phyloP scores from a whole-genome alignment of 306 rosid genomes.

The Cyclanthera cordifolia region DNA sequence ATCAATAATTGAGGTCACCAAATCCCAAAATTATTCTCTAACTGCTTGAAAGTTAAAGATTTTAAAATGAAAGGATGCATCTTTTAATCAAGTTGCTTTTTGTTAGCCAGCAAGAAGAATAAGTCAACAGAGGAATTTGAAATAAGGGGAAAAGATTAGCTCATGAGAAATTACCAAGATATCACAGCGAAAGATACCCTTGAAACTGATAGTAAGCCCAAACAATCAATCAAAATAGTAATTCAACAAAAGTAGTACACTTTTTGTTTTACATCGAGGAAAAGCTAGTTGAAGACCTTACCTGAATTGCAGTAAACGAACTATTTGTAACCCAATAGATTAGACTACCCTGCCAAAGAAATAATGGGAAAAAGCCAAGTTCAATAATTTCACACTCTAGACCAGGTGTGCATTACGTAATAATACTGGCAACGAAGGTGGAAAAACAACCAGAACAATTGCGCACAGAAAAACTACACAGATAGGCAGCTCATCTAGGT shows the following conservation, averaged over 20 bases:
- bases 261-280: neutral
- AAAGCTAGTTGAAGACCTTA: conserved; percentile 18
- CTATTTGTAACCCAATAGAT: conserved; percentile 81
- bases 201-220: neutral
- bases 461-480: neutral
- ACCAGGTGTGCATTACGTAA: neutral
- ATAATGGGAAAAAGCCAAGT: neutral
- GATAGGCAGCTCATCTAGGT: neutral
- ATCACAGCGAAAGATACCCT: neutral
- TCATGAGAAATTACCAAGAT: neutral
- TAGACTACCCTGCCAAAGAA: conserved; percentile 75
- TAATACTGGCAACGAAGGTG: neutral
- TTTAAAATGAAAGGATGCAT: neutral
- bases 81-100: neutral
- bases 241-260: neutral
- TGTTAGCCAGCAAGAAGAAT: neutral
- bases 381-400: conserved; percentile 9
- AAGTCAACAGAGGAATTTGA: neutral
- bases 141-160: conserved; percentile 7
- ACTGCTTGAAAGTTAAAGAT: neutral
- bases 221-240: neutral
- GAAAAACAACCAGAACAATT: conserved; percentile 9
- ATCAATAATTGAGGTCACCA: neutral
- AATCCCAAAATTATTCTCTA: neutral
- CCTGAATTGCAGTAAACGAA: conserved; percentile 57